These are phyloP conservation scores for Termitomyces sp. DNA, from an alignment of 768 basidiomycete genomes.

Conservation along the genomic window DNA sequence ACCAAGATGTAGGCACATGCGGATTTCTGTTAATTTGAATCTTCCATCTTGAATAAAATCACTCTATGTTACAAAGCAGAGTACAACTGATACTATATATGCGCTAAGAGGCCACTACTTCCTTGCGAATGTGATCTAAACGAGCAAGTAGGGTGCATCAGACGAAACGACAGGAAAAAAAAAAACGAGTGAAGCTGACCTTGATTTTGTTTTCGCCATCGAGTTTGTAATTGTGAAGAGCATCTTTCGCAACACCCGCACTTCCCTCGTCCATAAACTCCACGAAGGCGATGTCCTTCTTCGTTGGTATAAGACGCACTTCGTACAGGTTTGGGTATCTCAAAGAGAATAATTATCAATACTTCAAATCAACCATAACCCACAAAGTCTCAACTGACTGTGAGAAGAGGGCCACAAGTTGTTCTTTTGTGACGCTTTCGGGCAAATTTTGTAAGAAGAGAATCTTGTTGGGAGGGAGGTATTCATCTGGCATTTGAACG, in stretches of 20 bases:
- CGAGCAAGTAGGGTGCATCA: conserved; percentile 1
- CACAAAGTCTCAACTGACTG: conserved; percentile 41
- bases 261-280: conserved; percentile 93
- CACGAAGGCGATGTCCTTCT: conserved; percentile 97
- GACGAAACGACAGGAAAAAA: background rate
- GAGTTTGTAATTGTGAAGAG: conserved; percentile 94
- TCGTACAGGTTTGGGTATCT: conserved; percentile 96
- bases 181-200: conserved; percentile 33
- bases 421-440: conserved; percentile 88
- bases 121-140: conserved; percentile 69
- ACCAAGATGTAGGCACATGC: too few relatives aligned
- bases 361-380: background rate
- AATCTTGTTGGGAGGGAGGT: conserved; percentile 98
- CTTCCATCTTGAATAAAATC: background rate
- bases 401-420: conserved; percentile 85
- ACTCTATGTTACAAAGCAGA: conserved; percentile 2
- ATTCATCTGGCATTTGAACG: conserved; percentile 99
- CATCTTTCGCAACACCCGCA: conserved; percentile 89
- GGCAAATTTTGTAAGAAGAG: conserved; percentile 97
- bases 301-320: conserved; percentile 97
- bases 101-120: conserved; percentile 36
- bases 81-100: background rate
- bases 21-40: too few relatives aligned
- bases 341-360: background rate
- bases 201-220: conserved; percentile 99